Evolutionary conservation across 2,329 filamentous ascomycete genomes (phyloP), one percentile per base, ranked within the genome.

Genomic region (Exophiala alcalophila): DNA sequence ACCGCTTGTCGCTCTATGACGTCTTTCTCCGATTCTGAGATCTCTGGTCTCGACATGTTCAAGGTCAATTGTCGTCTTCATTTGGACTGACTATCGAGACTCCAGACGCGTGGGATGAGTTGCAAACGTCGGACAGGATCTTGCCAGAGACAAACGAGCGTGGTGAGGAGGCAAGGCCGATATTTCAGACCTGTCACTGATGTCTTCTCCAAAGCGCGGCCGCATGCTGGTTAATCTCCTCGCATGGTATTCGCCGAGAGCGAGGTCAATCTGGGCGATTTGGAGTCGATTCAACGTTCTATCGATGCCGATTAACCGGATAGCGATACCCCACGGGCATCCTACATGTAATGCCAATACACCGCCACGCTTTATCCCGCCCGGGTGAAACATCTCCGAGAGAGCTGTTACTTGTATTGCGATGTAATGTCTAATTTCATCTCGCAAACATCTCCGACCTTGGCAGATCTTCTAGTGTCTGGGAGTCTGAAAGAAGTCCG

Each of bases 1-100:
- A 23, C 8, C 15, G 18, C 21, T 27, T 29, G 14, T 14, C 23
- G 19, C 20, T 37, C 30, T 32, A 44, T 50, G 31, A 36, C 48
- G 29, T 47, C 39, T 26, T 47, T 47, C 31, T 50, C 48, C 12
- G 12, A 29, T 9, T 40, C 43, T 19, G 31, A 40, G 4, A 31
- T 44, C 14, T 50, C 40, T 35, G 27, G 47, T 25, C 39, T 38
- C n/a, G 48, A 47, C 48, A 50, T 50, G n/a, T 16, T 42, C 18
- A 31, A 6, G 20, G 19, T 35, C 14, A 30, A 20, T 9, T 31
- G 9, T 39, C 26, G 20, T 18, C n/a, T 26, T 20, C 19, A 40
- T 40, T 25, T 21, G 29, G 12, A 6, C 29, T 20, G 16, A 19
- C 16, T 11, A 19, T 19, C 29, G 28, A 15, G 12, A 6, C n/a